These are phyloP conservation scores for Phytophthora melonis DNA, from an alignment of 352 stramenopile species.

Conservation along the genomic window DNA sequence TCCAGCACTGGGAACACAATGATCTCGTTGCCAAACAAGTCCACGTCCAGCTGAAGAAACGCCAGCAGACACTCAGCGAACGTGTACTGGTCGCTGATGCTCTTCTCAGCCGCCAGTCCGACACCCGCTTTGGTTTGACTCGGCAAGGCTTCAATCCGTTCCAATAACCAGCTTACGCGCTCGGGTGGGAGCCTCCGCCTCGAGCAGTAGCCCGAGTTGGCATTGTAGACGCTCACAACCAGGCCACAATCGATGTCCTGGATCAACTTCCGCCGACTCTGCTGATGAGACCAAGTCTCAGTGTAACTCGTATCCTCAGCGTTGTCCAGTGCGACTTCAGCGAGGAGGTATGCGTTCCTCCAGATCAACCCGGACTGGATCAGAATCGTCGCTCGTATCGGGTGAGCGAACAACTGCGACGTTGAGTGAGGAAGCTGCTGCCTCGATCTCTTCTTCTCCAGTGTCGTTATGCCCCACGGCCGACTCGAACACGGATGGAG, in stretches of 20 bases:
- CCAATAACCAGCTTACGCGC: slow-evolving; percentile 13
- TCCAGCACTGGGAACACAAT: slow-evolving; percentile 63
- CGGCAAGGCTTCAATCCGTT: slow-evolving; percentile 6
- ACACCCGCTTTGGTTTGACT: not conserved
- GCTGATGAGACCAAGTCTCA: slow-evolving; percentile 11
- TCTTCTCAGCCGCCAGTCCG: not conserved
- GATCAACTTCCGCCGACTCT: slow-evolving; percentile 14
- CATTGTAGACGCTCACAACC: slow-evolving; percentile 55
- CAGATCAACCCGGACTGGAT: slow-evolving; percentile 68
- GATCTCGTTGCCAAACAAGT: slow-evolving; percentile 63
- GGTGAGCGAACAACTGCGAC: slow-evolving; percentile 21
- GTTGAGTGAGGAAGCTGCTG: slow-evolving; percentile 28
- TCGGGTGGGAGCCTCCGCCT: slow-evolving; percentile 35
- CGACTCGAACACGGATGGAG: slow-evolving; percentile 30
- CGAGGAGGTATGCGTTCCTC: slow-evolving; percentile 61
- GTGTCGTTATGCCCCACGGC: slow-evolving; percentile 4
- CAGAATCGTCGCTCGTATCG: slow-evolving; percentile 27
- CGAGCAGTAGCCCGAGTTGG: slow-evolving; percentile 43
- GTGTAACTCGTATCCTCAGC: not conserved
- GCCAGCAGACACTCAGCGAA: slow-evolving; percentile 53
- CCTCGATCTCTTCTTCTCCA: slow-evolving; percentile 37
- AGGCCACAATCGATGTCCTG: slow-evolving; percentile 38
- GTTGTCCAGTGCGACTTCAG: slow-evolving; percentile 40
- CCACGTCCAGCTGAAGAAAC: slow-evolving; percentile 61
- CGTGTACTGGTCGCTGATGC: slow-evolving; percentile 21